Percentiles rank a stretch among this genome's conserved stretches.
Evolutionary conservation across 768 basidiomycete genomes (phyloP).

Genomic region (Phlebiopsis flavidoalba): DNA sequence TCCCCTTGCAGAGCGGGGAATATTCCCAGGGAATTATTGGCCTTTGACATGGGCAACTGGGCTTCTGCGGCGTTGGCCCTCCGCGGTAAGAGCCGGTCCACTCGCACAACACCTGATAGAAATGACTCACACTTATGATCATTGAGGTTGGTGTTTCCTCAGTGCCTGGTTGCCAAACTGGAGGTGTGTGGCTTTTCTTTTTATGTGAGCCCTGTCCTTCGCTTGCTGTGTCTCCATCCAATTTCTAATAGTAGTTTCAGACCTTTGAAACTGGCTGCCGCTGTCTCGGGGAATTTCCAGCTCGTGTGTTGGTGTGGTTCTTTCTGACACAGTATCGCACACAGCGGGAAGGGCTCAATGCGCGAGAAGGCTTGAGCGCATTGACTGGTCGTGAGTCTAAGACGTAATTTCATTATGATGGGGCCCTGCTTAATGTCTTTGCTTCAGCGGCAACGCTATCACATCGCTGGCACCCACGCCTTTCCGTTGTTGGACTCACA

Average conservation of each 20-base stretch:
- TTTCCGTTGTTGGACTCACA: slow-evolving; percentile 32
- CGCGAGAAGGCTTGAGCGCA: slow-evolving; percentile 23
- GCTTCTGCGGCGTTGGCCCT: slow-evolving; percentile 9
- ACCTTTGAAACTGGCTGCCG: slow-evolving; percentile 34
- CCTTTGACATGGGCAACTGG: slow-evolving; percentile 17
- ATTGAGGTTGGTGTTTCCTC: slow-evolving; percentile 15
- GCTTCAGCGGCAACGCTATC: slow-evolving; percentile 30
- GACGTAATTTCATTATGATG: too few relatives aligned
- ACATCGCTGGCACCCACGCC: slow-evolving; percentile 25
- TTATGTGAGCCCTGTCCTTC: slow-evolving; percentile 5
- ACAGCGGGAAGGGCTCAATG: slow-evolving; percentile 24
- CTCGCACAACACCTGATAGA: neutral
- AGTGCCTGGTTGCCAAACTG: slow-evolving; percentile 24
- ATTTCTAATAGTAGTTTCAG: slow-evolving; percentile 11
- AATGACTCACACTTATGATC: neutral
- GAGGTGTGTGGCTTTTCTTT: slow-evolving; percentile 29
- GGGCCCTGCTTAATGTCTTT: too few relatives aligned
- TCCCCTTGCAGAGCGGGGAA: slow-evolving; percentile 32
- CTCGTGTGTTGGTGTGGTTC: neutral
- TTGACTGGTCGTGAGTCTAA: slow-evolving; percentile 32
- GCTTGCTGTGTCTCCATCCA: neutral
- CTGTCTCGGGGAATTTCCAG: slow-evolving; percentile 3
- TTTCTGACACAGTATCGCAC: slow-evolving; percentile 13
- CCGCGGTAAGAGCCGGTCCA: slow-evolving; percentile 7
- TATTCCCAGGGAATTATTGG: slow-evolving; percentile 24